Evolutionary conservation across 495 filamentous ascomycete species (phyloP), one percentile per base, ranked within the genome.

Genomic region (Bacidia gigantensis): DNA sequence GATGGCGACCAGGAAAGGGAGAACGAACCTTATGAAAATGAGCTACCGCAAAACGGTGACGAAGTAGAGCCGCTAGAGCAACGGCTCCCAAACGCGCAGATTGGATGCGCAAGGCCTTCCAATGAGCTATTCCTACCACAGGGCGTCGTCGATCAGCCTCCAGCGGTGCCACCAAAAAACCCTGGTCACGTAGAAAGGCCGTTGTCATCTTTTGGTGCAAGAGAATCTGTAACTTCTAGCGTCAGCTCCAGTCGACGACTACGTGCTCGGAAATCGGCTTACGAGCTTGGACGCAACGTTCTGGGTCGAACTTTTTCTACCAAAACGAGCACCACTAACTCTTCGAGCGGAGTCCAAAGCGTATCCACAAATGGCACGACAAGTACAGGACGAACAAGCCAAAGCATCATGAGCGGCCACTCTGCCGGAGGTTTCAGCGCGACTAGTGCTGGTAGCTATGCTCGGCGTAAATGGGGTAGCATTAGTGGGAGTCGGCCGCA

Each of bases 381-480:
- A 7, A 83, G 77, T 59, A 92, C 88, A 0, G 78, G 83, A 49
- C 76, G 75, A 56, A 96, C 90, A 7, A 80, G 83, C 60, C 77
- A 80, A 52, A 95, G 87, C 62, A 58, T 97, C 32, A 95, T 97
- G 92, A 95, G 88, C 64, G 92, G 89, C 7, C 70, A 76, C 26
- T 96, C 90, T 42, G 93, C 93, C 1, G 83, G 88, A 14, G 89
- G 77, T 1, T 85, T 96, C 64, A 95, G 89, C 63, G 86, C 90
- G 38, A 97, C 93, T 0, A 96, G 90, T 64, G 92, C 92, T 14
- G 93, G 89, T 42, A 95, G 89, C 65, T 78, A 89, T 26, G 89
- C 87, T 22, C 76, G 92, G 45, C 80, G 83, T 65, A 86, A 77
- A 60, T 62, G 62, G 56, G 61, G 63, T 22, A 69, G 64, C 48